Evolutionary conservation across 2,329 filamentous ascomycete genomes (phyloP).

Genomic region (Myotisia sp.): DNA sequence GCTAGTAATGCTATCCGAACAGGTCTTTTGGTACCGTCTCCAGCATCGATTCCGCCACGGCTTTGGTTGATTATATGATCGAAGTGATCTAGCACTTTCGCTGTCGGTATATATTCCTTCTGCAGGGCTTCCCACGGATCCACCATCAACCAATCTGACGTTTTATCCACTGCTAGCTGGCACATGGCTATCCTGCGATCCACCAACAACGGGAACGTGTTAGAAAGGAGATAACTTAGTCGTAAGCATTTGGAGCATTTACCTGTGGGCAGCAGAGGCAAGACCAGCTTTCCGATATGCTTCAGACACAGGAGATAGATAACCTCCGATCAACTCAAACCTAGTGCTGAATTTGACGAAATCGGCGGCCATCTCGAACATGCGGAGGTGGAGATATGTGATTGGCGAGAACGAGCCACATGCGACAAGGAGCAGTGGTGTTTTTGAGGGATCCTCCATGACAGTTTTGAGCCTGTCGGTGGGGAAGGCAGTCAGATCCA

Average conservation of each 20-base stretch:
- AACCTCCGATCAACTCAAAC: constrained; percentile 77
- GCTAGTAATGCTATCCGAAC: constrained; percentile 69
- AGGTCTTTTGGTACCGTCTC: constrained; percentile 49
- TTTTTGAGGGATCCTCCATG: constrained; percentile 35
- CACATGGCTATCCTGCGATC: constrained; percentile 61
- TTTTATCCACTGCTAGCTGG: constrained; percentile 56
- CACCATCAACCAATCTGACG: constrained; percentile 69
- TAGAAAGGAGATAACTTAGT: background rate
- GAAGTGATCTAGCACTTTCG: constrained; percentile 80
- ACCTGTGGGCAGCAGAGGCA: constrained; percentile 56
- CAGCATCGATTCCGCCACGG: constrained; percentile 55
- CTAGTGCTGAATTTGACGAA: constrained; percentile 60
- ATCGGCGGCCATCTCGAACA: constrained; percentile 79
- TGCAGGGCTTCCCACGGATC: constrained; percentile 83
- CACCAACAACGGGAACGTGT: background rate
- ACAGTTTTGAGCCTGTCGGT: constrained; percentile 31
- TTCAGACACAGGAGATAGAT: constrained; percentile 62
- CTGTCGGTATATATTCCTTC: constrained; percentile 74
- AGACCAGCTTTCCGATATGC: constrained; percentile 70
- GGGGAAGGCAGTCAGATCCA: constrained; percentile 22
- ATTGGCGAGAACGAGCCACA: constrained; percentile 56
- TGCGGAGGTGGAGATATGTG: constrained; percentile 57
- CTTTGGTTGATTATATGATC: constrained; percentile 76
- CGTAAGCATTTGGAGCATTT: constrained; percentile 14
- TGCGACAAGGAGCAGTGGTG: constrained; percentile 34